Conservation (phyloP, 2,329 filamentous ascomycete genomes). For the Xylariaceae sp. region DNA sequence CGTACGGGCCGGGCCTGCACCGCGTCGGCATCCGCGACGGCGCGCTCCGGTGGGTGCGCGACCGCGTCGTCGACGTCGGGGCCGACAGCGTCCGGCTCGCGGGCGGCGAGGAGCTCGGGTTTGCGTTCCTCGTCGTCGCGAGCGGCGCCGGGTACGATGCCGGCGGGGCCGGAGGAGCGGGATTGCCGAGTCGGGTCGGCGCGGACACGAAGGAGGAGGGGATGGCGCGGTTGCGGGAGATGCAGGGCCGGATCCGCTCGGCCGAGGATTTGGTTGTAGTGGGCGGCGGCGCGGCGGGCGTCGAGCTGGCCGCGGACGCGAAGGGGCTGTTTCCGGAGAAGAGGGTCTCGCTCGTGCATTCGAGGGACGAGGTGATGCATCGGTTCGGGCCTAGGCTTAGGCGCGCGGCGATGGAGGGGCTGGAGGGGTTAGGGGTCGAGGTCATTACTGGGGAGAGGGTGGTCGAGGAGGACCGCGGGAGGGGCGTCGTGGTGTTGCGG, state of each 20-base stretch:
- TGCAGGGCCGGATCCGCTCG: slow-evolving; percentile 49
- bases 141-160: slow-evolving; percentile 49
- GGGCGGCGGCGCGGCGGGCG: slow-evolving; percentile 64
- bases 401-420: slow-evolving; percentile 42
- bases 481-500: slow-evolving; percentile 46
- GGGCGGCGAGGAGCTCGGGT: slow-evolving; percentile 49
- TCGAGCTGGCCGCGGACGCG: slow-evolving; percentile 63
- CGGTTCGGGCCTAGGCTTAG: slow-evolving; percentile 51
- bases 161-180: background rate
- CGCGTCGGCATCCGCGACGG: slow-evolving; percentile 34
- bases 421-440: slow-evolving; percentile 51
- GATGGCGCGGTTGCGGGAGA: slow-evolving; percentile 44
- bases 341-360: slow-evolving; percentile 60
- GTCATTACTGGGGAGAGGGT: slow-evolving; percentile 56
- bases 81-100: slow-evolving; percentile 44
- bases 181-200: slow-evolving; percentile 51
- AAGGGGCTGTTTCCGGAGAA: slow-evolving; percentile 60
- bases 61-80: slow-evolving; percentile 44
- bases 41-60: slow-evolving; percentile 45
- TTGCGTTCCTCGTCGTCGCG: slow-evolving; percentile 59
- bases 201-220: slow-evolving; percentile 46
- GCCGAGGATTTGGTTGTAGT: slow-evolving; percentile 52
- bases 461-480: slow-evolving; percentile 40
- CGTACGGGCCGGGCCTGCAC: slow-evolving; percentile 51
- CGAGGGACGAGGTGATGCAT: slow-evolving; percentile 55